A percentile compares a stretch with the other conserved stretches of the same genome.
Conservation (phyloP, 1,284 basidiomycete genomes). For the Porodaedalea pini region DNA sequence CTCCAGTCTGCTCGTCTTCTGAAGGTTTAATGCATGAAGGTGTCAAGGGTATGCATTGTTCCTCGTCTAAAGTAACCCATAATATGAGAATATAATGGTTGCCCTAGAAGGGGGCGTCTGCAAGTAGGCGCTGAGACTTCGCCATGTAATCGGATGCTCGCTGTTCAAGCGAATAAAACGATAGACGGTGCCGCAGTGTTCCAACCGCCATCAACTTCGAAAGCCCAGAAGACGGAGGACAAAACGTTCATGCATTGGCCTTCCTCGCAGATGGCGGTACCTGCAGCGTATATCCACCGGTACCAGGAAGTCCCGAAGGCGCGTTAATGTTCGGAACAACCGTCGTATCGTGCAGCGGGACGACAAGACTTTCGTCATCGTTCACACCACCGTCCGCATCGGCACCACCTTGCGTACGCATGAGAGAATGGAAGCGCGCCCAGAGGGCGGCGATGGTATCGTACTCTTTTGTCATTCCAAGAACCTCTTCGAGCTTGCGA, state of each 20-base stretch:
- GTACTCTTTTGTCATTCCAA: slow-evolving; percentile 91
- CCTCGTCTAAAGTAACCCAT: no score
- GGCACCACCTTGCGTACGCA: slow-evolving; percentile 48
- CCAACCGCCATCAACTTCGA: slow-evolving; percentile 22
- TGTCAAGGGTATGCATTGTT: no score
- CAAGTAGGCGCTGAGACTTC: no score
- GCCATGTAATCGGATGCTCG: no score
- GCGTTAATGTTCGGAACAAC: slow-evolving; percentile 3
- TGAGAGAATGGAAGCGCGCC: slow-evolving; percentile 78
- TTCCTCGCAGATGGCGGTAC: slow-evolving; percentile 39
- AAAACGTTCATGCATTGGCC: slow-evolving; percentile 24
- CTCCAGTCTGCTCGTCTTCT: no score
- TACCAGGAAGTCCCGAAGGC: slow-evolving; percentile 33
- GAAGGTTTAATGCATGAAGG: no score
- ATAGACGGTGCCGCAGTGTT: slow-evolving; percentile 1
- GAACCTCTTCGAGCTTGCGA: slow-evolving; percentile 87
- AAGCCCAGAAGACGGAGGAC: slow-evolving; percentile 23
- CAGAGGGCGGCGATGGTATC: slow-evolving; percentile 86
- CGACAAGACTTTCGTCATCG: slow-evolving; percentile 31
- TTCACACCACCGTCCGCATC: slow-evolving; percentile 43
- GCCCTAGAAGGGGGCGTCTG: no score
- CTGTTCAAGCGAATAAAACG: no score
- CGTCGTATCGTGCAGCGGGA: slow-evolving; percentile 14
- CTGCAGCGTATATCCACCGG: slow-evolving; percentile 51
- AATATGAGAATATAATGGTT: no score